A percentile compares a stretch with the other conserved stretches of the same genome.
phyloP scores from a whole-genome alignment of 352 stramenopile genomes.

The Globisporangium nodosum region DNA sequence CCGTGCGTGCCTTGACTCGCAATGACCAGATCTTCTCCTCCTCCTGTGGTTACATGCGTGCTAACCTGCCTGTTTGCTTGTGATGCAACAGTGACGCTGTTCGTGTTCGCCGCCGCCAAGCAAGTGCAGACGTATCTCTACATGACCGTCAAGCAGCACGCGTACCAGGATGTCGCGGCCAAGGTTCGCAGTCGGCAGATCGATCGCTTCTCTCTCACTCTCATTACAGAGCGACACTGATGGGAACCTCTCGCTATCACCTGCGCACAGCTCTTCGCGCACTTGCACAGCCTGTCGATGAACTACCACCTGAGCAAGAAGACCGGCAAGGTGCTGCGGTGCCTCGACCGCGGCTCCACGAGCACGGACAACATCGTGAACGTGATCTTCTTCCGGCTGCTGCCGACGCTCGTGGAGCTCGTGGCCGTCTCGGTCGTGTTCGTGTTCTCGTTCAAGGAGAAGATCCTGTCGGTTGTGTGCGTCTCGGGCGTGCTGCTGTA shows the following conservation, averaged over 20 bases:
- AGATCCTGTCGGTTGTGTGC: slow-evolving; percentile 77
- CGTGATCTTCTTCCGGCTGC: slow-evolving; percentile 94
- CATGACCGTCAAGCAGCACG: slow-evolving; percentile 94
- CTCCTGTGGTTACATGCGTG: neutral
- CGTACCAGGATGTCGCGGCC: slow-evolving; percentile 94
- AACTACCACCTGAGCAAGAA: slow-evolving; percentile 98
- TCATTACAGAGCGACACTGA: neutral
- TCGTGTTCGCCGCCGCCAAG: slow-evolving; percentile 85
- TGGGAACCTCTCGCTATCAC: neutral
- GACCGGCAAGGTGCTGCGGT: slow-evolving; percentile 93
- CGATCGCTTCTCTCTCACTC: neutral
- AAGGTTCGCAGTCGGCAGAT: slow-evolving; percentile 20
- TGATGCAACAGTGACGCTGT: slow-evolving; percentile 32
- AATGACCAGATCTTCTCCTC: neutral
- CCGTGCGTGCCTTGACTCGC: slow-evolving; percentile 16
- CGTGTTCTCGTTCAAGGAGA: slow-evolving; percentile 89
- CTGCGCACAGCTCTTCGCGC: slow-evolving; percentile 75
- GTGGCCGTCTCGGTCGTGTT: slow-evolving; percentile 91
- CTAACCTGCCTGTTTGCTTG: neutral
- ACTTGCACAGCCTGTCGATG: slow-evolving; percentile 94
- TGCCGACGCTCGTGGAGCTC: slow-evolving; percentile 93
- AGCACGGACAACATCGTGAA: slow-evolving; percentile 93
- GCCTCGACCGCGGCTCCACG: slow-evolving; percentile 80
- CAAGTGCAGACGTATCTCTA: slow-evolving; percentile 92
- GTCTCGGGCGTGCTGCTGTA: slow-evolving; percentile 93